phyloP scores from a whole-genome alignment of 441 rosid genomes.

The Heliophila coronopifolia region DNA sequence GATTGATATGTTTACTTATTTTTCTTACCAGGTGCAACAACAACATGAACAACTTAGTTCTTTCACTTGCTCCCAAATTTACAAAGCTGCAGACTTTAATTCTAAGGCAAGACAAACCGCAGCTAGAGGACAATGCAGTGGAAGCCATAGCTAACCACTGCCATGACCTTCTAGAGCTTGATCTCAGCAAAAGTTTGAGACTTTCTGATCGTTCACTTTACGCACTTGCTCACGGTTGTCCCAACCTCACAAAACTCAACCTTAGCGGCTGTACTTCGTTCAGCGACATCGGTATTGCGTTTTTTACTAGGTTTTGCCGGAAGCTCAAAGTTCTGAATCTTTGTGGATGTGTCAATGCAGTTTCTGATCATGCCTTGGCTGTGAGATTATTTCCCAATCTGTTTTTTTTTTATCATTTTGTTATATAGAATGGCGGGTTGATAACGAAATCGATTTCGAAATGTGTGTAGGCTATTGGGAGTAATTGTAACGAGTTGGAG shows the following conservation, averaged over 20 bases:
- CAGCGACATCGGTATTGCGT: conserved; percentile 54
- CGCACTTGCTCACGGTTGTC: conserved; percentile 78
- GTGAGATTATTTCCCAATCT: not conserved
- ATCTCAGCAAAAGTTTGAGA: conserved; percentile 90
- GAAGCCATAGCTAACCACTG: conserved; percentile 68
- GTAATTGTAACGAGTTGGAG: conserved; percentile 62
- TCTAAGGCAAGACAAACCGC: conserved; percentile 81
- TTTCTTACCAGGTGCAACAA: conserved; percentile 56
- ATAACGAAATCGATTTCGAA: too few species aligned
- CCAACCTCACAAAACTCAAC: conserved; percentile 72
- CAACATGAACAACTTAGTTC: conserved; percentile 74
- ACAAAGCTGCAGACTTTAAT: conserved; percentile 58
- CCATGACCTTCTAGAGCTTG: conserved; percentile 73
- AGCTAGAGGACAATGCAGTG: conserved; percentile 74
- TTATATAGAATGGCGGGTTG: not conserved
- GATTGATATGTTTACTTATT: not conserved
- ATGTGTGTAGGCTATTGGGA: conserved; percentile 80
- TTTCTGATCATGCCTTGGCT: conserved; percentile 68
- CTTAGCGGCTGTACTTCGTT: conserved; percentile 82
- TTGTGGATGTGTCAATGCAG: conserved; percentile 82
- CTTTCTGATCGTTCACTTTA: conserved; percentile 61
- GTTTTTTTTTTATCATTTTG: not conserved
- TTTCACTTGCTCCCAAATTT: conserved; percentile 73
- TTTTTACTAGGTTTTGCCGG: conserved; percentile 47
- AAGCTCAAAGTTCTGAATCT: conserved; percentile 67